Base-by-base conservation (phyloP, 108 stramenopile species). In the Pseudonitzschia delicatissima region DNA sequence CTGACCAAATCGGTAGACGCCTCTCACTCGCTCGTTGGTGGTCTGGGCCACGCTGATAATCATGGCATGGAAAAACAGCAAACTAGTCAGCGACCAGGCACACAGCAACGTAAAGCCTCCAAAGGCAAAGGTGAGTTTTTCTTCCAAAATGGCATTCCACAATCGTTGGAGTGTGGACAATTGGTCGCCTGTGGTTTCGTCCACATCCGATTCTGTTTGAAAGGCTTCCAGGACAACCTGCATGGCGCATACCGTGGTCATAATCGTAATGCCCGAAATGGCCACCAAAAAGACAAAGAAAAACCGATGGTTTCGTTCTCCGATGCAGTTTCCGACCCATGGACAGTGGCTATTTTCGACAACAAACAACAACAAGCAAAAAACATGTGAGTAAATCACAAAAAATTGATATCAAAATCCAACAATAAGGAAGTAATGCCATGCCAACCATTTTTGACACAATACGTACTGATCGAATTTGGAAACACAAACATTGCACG, bases 251-350 rank as follows among this genome's bases (percentile, higher is more conserved):
- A 62, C 53, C 13, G 87, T 80, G 1, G 85, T 76, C 4, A 88
- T 12, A 15, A 82, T 68, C 18, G 86, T 84, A 64, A 90, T 64
- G 9, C 65, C 66, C 12, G 73, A 67, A n/a, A 91, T 68, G 18
- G 61, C 57, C 9, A 78, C 15, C 39, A 94, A 64, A 77, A 98
- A 98, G 35, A 68, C 44, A 49, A 96, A 81, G 73, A 98, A 98
- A 49, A 44, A 68, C 11, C 80, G 61, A 74, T 97, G 89, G 77
- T 99, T 99, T 49, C 94, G 83, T 63, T 86, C 87, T 15, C 96
- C 98, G 57, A 99, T 94, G 65, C 98, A 99, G 73, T 81, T 92
- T 23, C 95, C 96, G 35, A 96, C 87, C 94, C 96, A 99, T 11
- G 98, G 95, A 76, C 95, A 96, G 78, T 92, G 90, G 42, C 79